Evolutionary conservation across 1,284 basidiomycete species (phyloP).

Genomic region (Pyrrhoderma noxium): DNA sequence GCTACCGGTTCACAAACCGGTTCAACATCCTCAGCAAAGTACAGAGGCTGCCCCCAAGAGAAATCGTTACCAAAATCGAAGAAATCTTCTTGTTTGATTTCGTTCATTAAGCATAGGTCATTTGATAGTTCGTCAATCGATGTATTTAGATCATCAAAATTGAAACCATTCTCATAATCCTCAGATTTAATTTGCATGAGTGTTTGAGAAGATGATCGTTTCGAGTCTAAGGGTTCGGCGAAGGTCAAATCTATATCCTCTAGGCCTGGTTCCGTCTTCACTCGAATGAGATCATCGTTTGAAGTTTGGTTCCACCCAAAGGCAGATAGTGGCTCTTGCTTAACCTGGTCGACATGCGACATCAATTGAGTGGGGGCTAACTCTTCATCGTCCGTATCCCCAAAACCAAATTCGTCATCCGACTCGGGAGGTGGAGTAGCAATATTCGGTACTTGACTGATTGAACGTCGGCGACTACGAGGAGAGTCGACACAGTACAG

Average conservation of each 20-base stretch:
- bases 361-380: slow-evolving; percentile 24
- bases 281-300: slow-evolving; percentile 26
- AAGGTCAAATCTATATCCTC: slow-evolving; percentile 39
- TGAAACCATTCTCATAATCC: slow-evolving; percentile 28
- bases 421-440: slow-evolving; percentile 61
- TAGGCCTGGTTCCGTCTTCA: slow-evolving; percentile 47
- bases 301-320: slow-evolving; percentile 13
- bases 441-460: slow-evolving; percentile 34
- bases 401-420: slow-evolving; percentile 39
- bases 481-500: slow-evolving; percentile 10
- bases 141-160: slow-evolving; percentile 21
- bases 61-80: not conserved
- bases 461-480: slow-evolving; percentile 4
- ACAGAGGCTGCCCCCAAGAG: slow-evolving; percentile 10
- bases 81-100: slow-evolving; percentile 14
- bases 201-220: slow-evolving; percentile 27
- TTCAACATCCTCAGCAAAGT: slow-evolving; percentile 10
- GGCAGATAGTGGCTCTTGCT: not conserved
- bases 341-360: not conserved
- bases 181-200: slow-evolving; percentile 37
- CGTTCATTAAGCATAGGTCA: not conserved
- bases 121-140: slow-evolving; percentile 23
- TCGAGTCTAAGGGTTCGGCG: slow-evolving; percentile 37
- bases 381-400: slow-evolving; percentile 22
- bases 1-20: not conserved